Evolutionary conservation across 148 eudicot species (phyloP), one percentile per base, ranked within the genome.

Genomic region (Diospyros lotus): DNA sequence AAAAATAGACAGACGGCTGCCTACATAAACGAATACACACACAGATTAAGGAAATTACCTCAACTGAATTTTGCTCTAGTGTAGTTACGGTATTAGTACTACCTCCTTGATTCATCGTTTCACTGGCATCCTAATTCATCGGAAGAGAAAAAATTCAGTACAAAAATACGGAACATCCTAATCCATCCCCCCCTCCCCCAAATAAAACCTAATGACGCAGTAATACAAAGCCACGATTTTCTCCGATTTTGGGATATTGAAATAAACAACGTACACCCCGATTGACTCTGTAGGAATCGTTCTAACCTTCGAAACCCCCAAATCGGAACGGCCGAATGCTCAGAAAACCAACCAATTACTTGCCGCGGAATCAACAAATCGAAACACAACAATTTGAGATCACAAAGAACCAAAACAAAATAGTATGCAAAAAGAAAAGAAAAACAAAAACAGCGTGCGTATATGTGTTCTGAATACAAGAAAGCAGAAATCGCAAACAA

Each of bases 61-160:
- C 80, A 14, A 73, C 66, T 50, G 80, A 78, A 73, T 84, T 88
- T 70, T 81, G 87, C 58, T 84, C 89, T 69, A 77, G 64, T 76
- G 79, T 60, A 75, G 89, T 78, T 64, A 64, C 76, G 72, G 84
- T 64, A 61, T 86, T 79, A 64, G 78, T 77, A 67, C 61, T 70
- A 40, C 76, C 87, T 71, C 79, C 86, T 73, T 86, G 86, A 75
- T 68, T 82, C 80, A 82, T 60, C 88, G 75, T 82, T 72, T 43
- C 82, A 67, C 76, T 68, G 65, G 60, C 86, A 82, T 84, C 79
- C 84, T 83, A 82, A 80, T 78, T 78, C 73, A 76, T 68, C 63
- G 60, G 54, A 17, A 66, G 14, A 61, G 50, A 10, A 17, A 52
- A 65, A 65, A 1, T 4, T 59, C 56, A 73, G 52, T 9, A 41